Percentiles rank a stretch among this genome's conserved stretches.
Conservation (phyloP, 2,329 filamentous ascomycete genomes). For the Leptographium lundbergii region DNA sequence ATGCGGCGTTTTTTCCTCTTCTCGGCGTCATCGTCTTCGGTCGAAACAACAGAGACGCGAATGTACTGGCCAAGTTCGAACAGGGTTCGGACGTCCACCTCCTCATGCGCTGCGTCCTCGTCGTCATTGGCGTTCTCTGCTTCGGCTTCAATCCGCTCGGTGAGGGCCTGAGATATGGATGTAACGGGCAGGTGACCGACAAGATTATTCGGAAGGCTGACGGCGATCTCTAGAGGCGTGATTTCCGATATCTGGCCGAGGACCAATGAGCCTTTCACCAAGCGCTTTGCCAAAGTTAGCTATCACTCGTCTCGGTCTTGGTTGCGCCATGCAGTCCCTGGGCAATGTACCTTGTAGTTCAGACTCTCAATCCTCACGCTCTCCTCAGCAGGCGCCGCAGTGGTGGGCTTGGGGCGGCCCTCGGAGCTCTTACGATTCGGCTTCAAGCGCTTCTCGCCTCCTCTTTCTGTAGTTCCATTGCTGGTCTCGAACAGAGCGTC, state of each 20-base stretch:
- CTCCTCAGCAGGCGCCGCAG: conserved; percentile 40
- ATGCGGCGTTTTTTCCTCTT: conserved; percentile 67
- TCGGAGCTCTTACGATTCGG: conserved; percentile 32
- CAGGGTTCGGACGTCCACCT: conserved; percentile 57
- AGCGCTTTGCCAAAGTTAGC: conserved; percentile 39
- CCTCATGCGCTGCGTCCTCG: conserved; percentile 32
- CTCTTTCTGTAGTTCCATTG: conserved; percentile 37
- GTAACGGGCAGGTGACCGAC: conserved; percentile 82
- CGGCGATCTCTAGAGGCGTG: conserved; percentile 62
- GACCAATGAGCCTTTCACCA: conserved; percentile 75
- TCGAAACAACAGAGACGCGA: conserved; percentile 70
- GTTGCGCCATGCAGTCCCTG: neutral
- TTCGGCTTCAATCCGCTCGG: conserved; percentile 59
- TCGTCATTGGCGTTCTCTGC: conserved; percentile 28
- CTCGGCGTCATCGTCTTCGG: conserved; percentile 45
- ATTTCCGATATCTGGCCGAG: conserved; percentile 79
- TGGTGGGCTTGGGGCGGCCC: conserved; percentile 23
- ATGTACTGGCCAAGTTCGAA: conserved; percentile 82
- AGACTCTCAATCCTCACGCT: conserved; percentile 69
- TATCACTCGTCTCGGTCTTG: neutral
- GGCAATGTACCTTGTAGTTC: conserved; percentile 46
- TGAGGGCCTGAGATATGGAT: conserved; percentile 75
- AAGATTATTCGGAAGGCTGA: conserved; percentile 87
- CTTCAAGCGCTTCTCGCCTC: conserved; percentile 33
- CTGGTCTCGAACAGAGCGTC: conserved; percentile 80